These are phyloP conservation scores for Bolboschoenoplectus hybrid DNA, from an alignment of 202 grass and related monocot genomes.

Conservation along the genomic window DNA sequence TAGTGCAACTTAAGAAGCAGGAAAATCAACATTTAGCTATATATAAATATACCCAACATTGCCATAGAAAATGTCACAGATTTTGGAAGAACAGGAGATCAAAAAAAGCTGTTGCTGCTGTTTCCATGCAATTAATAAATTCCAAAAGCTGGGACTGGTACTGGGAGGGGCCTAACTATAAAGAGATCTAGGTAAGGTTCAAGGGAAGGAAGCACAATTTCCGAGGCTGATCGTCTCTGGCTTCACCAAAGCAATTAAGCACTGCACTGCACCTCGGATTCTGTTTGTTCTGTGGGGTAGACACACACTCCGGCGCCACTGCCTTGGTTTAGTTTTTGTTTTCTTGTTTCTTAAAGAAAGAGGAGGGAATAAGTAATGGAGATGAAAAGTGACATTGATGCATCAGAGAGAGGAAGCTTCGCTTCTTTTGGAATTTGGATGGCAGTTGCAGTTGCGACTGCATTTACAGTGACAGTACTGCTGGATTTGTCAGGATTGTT, in stretches of 20 bases:
- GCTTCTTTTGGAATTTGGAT: conserved; percentile 45
- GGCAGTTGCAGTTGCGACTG: conserved; percentile 35
- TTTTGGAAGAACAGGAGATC: conserved; percentile 38
- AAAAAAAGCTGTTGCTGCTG: conserved; percentile 1
- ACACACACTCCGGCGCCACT: conserved; percentile 33
- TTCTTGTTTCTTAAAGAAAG: conserved; percentile 18
- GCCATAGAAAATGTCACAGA: background rate
- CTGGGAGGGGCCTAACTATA: background rate
- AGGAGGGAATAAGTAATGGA: conserved; percentile 14
- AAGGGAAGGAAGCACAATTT: conserved; percentile 29
- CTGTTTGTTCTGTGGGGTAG: conserved; percentile 47
- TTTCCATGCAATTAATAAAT: conserved; percentile 31
- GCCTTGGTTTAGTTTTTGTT: conserved; percentile 52
- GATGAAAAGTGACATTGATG: conserved; percentile 35
- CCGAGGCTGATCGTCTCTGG: conserved; percentile 72
- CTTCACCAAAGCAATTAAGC: conserved; percentile 46
- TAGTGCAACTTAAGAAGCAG: background rate
- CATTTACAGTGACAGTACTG: background rate
- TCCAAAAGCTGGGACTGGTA: conserved; percentile 44
- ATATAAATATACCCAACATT: background rate
- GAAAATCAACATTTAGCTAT: background rate
- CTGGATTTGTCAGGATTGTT: background rate
- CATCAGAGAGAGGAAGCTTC: conserved; percentile 58
- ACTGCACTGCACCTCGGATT: conserved; percentile 42
- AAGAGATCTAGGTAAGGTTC: background rate